Evolutionary conservation across 345 rosid genomes (phyloP).

Genomic region (Salix caprea): DNA sequence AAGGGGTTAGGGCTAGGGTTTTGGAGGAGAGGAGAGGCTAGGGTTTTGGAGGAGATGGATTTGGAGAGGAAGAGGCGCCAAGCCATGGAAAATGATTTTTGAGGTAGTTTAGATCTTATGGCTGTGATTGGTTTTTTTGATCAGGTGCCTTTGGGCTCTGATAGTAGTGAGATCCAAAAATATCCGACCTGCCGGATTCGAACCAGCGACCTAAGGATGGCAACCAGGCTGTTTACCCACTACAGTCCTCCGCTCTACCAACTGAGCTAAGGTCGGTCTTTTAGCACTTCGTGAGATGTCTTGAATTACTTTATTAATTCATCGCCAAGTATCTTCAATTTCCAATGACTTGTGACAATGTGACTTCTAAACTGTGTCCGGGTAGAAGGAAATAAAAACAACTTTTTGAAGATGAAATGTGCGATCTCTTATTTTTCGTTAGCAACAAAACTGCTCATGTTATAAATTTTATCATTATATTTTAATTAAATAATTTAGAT

Average conservation of each 20-base stretch:
- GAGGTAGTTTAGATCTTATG: too few species aligned
- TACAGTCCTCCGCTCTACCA: slow-evolving; percentile 99
- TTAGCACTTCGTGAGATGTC: rapidly evolving
- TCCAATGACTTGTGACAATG: too few species aligned
- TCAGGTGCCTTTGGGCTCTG: background rate
- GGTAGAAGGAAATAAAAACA: too few species aligned
- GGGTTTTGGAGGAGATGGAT: slow-evolving; percentile 23
- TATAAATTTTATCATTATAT: too few species aligned
- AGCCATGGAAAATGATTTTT: slow-evolving; percentile 10
- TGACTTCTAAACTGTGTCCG: too few species aligned
- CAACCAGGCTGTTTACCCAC: slow-evolving; percentile 12
- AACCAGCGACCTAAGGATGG: slow-evolving; percentile 54
- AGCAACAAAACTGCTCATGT: too few species aligned
- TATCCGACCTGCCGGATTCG: slow-evolving; percentile 86
- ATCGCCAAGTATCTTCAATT: too few species aligned
- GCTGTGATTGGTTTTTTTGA: background rate
- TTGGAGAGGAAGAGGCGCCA: slow-evolving; percentile 30
- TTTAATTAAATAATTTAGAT: too few species aligned
- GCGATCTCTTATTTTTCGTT: too few species aligned
- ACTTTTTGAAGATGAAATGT: too few species aligned
- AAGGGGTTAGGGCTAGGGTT: slow-evolving; percentile 12
- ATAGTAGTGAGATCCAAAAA: background rate
- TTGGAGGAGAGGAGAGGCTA: slow-evolving; percentile 9
- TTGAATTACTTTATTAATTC: rapidly evolving
- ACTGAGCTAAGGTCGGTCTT: slow-evolving; percentile 96